phyloP scores from a whole-genome alignment of 139 green algal species.

The Monoraphidium neglectum region DNA sequence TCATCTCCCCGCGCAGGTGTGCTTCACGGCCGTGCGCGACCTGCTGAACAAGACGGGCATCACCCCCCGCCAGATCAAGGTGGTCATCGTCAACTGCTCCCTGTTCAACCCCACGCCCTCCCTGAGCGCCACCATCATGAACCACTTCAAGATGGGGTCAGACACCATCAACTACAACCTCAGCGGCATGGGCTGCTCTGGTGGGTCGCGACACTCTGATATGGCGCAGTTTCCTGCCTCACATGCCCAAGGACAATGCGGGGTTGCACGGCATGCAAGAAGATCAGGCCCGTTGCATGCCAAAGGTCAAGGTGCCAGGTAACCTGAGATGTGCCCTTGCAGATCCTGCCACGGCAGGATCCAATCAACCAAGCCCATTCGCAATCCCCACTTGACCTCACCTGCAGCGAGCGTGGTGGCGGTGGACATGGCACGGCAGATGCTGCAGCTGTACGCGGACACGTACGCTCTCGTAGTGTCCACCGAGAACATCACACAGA shows the following conservation, averaged over 20 bases:
- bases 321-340: no score
- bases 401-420: slow-evolving; percentile 32
- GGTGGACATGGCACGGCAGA: slow-evolving; percentile 88
- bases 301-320: no score
- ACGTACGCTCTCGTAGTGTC: slow-evolving; percentile 86
- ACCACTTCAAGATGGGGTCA: slow-evolving; percentile 72
- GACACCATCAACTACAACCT: slow-evolving; percentile 94
- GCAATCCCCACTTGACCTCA: no score
- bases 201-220: background rate
- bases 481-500: slow-evolving; percentile 99
- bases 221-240: no score
- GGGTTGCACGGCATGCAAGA: no score
- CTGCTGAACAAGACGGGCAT: slow-evolving; percentile 63
- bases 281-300: no score
- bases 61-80: slow-evolving; percentile 73
- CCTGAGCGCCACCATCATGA: slow-evolving; percentile 93
- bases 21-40: slow-evolving; percentile 65
- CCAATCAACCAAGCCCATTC: no score
- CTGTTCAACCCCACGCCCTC: slow-evolving; percentile 97
- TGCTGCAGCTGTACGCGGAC: slow-evolving; percentile 83
- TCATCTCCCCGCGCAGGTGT: background rate
- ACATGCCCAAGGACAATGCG: no score
- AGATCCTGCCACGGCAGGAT: no score
- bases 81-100: slow-evolving; percentile 96
- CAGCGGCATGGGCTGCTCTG: slow-evolving; percentile 84